phyloP scores from a whole-genome alignment of 1,139 yeast genomes.

The Taiozyma sp. region DNA sequence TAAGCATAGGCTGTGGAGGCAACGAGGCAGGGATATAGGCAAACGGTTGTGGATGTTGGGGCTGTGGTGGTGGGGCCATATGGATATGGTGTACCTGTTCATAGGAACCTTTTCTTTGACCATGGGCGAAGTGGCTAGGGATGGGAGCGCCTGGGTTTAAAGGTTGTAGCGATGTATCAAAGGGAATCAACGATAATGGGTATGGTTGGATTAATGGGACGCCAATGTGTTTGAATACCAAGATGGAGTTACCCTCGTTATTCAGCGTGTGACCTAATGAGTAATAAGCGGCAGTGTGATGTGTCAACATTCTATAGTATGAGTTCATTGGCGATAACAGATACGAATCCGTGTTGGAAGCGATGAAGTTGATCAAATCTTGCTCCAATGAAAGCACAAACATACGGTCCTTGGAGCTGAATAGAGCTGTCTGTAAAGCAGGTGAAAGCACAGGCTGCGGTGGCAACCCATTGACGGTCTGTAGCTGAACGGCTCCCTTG shows the following conservation, averaged over 20 bases:
- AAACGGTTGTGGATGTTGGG: not conserved
- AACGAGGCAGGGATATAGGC: not conserved
- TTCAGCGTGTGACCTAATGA: conserved; percentile 46
- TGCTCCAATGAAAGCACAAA: conserved; percentile 51
- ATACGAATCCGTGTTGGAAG: conserved; percentile 35
- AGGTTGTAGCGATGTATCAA: conserved; percentile 5
- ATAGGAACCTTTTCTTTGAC: not conserved
- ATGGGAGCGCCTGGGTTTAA: not conserved
- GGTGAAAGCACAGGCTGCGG: conserved; percentile 16
- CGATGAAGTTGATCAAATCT: conserved; percentile 32
- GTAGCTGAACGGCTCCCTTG: not conserved
- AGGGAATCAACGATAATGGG: conserved; percentile 13
- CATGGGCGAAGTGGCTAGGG: not conserved
- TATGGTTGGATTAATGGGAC: conserved; percentile 15
- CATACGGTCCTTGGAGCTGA: conserved; percentile 41
- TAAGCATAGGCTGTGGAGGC: not conserved
- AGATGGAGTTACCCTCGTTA: conserved; percentile 41
- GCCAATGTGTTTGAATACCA: conserved; percentile 29
- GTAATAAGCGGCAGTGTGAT: conserved; percentile 66
- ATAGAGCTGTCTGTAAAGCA: conserved; percentile 36
- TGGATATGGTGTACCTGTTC: not conserved
- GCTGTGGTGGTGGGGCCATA: not conserved
- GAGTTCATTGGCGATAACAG: conserved; percentile 54
- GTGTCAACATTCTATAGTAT: conserved; percentile 58
- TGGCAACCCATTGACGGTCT: not conserved